Base-by-base conservation (phyloP, 495 filamentous ascomycete genomes). In the Bombardia bombarda region DNA sequence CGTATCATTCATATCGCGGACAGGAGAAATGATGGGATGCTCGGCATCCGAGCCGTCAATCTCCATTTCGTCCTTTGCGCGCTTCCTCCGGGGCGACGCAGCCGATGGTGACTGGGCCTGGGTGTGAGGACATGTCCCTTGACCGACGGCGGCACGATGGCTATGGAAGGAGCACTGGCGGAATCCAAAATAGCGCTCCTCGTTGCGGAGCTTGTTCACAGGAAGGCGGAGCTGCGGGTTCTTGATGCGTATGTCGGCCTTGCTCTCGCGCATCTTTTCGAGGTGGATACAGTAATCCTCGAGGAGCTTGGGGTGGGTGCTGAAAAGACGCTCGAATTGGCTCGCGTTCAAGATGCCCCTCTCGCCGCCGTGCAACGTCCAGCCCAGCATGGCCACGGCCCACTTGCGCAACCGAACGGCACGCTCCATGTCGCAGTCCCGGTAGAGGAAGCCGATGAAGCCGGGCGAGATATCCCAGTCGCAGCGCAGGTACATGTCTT, bases 371-470 rank as follows among this genome's bases (percentile, higher is more conserved):
- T 56, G 51, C 9, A 70, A 58, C 8, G 58, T 58, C 63, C 68
- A 72, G 2, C 67, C 67, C 14, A 69, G 61, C 69, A 73, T 70
- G 19, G 67, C 68, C 2, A 72, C 62, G 10, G 67, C 66, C 69
- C 69, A 73, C 40, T 62, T 63, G 14, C 69, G 63, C 18, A 73
- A 53, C 14, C 63, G 55, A 33, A 64, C 55, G 36, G 67, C 60
- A 37, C 61, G 60, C 8, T 60, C 50, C 10, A 61, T 36, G 31
- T 68, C 65, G 52, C 67, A 70, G 36, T 63, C 56, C 23, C 55
- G 62, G 52, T 72, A 73, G 8, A 72, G 56, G 41, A 63, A 70
- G 41, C 51, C 44, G 36, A 71, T 50, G 19, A 73, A 62, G 19
- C 56, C 55, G 6, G 66, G 65, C 5, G 60, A 65, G 41, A 72